phyloP scores from a whole-genome alignment of 2,329 filamentous ascomycete species.

The Aspergillus sp. region DNA sequence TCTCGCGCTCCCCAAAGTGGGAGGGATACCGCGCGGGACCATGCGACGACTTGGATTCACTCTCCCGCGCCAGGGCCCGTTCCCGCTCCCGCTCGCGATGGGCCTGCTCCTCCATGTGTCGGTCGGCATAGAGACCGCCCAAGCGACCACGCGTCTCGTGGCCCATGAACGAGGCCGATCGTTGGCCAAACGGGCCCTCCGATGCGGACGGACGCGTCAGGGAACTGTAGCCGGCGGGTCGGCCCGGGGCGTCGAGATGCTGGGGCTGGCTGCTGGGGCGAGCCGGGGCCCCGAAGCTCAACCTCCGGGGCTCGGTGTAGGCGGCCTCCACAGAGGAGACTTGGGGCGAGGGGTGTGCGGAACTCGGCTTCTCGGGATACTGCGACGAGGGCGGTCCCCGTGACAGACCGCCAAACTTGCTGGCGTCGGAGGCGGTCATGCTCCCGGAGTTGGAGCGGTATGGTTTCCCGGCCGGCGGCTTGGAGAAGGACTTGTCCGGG shows the following conservation, averaged over 20 bases:
- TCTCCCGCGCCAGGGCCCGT: constrained; percentile 26
- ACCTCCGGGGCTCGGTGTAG: constrained; percentile 37
- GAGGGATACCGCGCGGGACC: constrained; percentile 29
- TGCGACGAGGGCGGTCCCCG: constrained; percentile 30
- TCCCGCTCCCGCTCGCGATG: constrained; percentile 39
- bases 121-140: constrained; percentile 34
- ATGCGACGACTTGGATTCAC: constrained; percentile 28
- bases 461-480: constrained; percentile 30
- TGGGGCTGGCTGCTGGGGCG: constrained; percentile 44
- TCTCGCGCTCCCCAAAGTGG: constrained; percentile 34
- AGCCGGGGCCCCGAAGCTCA: constrained; percentile 44
- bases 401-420: constrained; percentile 31
- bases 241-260: constrained; percentile 30
- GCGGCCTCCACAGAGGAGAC: constrained; percentile 33
- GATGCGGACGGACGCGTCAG: constrained; percentile 27
- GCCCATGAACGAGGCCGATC: constrained; percentile 28
- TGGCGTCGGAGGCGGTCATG: constrained; percentile 29
- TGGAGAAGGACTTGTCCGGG: constrained; percentile 66
- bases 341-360: constrained; percentile 35
- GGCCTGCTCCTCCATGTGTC: constrained; percentile 33
- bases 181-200: constrained; percentile 24
- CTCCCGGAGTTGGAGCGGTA: constrained; percentile 40
- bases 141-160: constrained; percentile 33
- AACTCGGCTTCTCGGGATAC: constrained; percentile 35
- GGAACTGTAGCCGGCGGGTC: constrained; percentile 37